Evolutionary conservation across 352 stramenopile genomes (phyloP).

Genomic region (Albugo candida): DNA sequence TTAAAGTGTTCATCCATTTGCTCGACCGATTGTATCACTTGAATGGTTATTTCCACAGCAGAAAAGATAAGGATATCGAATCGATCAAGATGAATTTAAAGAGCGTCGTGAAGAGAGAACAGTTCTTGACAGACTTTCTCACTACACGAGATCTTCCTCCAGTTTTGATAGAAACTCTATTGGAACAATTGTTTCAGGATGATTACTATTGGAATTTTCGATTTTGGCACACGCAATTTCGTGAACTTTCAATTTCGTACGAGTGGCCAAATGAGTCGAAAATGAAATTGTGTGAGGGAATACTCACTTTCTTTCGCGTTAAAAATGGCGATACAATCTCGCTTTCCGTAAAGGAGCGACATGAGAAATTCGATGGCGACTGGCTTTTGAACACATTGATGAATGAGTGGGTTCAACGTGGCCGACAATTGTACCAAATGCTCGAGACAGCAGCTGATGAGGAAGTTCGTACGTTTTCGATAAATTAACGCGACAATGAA

Average conservation of each 20-base stretch:
- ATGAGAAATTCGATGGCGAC: conserved; percentile 61
- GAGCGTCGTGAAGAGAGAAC: conserved; percentile 53
- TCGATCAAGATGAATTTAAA: conserved; percentile 8
- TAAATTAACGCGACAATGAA: no score
- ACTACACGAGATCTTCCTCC: conserved; percentile 3
- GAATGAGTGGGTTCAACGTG: conserved; percentile 36
- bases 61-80: conserved; percentile 6
- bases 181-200: conserved; percentile 44
- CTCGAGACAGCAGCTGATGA: conserved; percentile 38
- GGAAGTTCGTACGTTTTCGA: conserved; percentile 8
- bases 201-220: conserved; percentile 67
- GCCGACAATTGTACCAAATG: conserved; percentile 18
- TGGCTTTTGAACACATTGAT: conserved; percentile 45
- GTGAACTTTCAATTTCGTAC: conserved; percentile 29
- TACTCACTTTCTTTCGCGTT: conserved; percentile 1
- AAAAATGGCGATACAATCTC: conserved; percentile 20
- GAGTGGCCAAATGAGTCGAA: conserved; percentile 25
- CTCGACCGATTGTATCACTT: conserved; percentile 36
- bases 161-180: conserved; percentile 13
- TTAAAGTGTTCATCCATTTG: conserved; percentile 42
- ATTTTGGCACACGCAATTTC: conserved; percentile 42
- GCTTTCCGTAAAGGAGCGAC: conserved; percentile 26
- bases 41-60: conserved; percentile 13
- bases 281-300: conserved; percentile 41
- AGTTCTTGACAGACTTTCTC: conserved; percentile 31